These are phyloP conservation scores for Nicotiana paniculata DNA, from an alignment of 257 asterid genomes.

Conservation along the genomic window DNA sequence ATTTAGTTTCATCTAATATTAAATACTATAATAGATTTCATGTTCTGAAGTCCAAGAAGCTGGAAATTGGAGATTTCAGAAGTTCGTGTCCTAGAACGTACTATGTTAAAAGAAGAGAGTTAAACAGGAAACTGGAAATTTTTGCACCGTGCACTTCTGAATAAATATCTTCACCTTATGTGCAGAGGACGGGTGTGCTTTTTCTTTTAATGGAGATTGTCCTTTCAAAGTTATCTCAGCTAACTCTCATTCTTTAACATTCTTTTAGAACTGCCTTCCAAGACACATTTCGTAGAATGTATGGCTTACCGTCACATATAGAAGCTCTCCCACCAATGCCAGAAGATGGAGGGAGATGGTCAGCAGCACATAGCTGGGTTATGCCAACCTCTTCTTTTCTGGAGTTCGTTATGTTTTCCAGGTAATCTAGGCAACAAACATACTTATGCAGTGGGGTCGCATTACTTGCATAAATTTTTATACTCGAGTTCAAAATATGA, in stretches of 20 bases:
- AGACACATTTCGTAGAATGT: constrained; percentile 79
- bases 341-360: constrained; percentile 90
- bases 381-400: constrained; percentile 95
- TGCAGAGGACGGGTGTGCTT: not conserved
- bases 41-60: not conserved
- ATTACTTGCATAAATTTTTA: not conserved
- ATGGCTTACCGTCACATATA: constrained; percentile 67
- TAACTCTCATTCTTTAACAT: constrained; percentile 6
- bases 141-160: not conserved
- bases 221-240: not conserved
- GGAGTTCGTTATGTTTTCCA: constrained; percentile 90
- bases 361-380: constrained; percentile 91
- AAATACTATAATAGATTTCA: not conserved
- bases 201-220: not conserved
- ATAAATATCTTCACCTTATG: not conserved
- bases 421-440: constrained; percentile 36
- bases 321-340: constrained; percentile 99
- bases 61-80: not conserved
- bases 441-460: not conserved
- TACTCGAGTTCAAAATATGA: not conserved
- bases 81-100: not conserved
- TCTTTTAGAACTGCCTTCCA: constrained; percentile 63
- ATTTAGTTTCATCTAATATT: not conserved
- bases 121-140: not conserved
- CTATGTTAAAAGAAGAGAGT: not conserved